These are phyloP conservation scores for Aspergillus sp. DNA, from an alignment of 2,329 filamentous ascomycete genomes.

Conservation along the genomic window DNA sequence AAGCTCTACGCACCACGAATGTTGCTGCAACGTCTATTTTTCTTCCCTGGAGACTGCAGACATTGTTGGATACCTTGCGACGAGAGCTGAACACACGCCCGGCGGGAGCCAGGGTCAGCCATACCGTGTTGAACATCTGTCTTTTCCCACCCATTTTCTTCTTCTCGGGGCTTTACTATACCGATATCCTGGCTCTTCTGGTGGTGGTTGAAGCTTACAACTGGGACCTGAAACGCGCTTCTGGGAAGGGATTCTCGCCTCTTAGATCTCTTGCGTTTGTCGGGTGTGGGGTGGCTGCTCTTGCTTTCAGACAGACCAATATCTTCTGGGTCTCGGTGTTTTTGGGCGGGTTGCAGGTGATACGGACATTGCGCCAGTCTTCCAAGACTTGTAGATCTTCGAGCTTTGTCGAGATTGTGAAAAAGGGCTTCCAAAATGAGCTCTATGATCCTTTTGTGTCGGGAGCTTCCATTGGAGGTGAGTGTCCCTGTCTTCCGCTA, in stretches of 20 bases:
- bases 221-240: slow-evolving; percentile 36
- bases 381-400: slow-evolving; percentile 22
- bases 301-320: slow-evolving; percentile 88
- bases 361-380: slow-evolving; percentile 28
- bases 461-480: slow-evolving; percentile 48
- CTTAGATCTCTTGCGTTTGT: slow-evolving; percentile 39
- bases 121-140: slow-evolving; percentile 66
- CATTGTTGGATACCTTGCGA: slow-evolving; percentile 45
- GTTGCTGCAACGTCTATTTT: slow-evolving; percentile 29
- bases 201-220: slow-evolving; percentile 68
- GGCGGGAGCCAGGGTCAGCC: slow-evolving; percentile 29
- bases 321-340: slow-evolving; percentile 79
- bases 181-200: slow-evolving; percentile 77
- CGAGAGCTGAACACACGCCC: slow-evolving; percentile 23
- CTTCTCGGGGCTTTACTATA: slow-evolving; percentile 94
- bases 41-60: slow-evolving; percentile 50
- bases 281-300: slow-evolving; percentile 57
- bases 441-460: slow-evolving; percentile 48
- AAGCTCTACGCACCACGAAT: slow-evolving; percentile 35
- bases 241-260: slow-evolving; percentile 12
- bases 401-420: slow-evolving; percentile 24
- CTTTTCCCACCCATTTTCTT: slow-evolving; percentile 92
- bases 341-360: slow-evolving; percentile 40
- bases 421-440: slow-evolving; percentile 31
- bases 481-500: slow-evolving; percentile 5